Evolutionary conservation across 805 yeast species (phyloP).

Genomic region (Metschnikowia kofuensis): DNA sequence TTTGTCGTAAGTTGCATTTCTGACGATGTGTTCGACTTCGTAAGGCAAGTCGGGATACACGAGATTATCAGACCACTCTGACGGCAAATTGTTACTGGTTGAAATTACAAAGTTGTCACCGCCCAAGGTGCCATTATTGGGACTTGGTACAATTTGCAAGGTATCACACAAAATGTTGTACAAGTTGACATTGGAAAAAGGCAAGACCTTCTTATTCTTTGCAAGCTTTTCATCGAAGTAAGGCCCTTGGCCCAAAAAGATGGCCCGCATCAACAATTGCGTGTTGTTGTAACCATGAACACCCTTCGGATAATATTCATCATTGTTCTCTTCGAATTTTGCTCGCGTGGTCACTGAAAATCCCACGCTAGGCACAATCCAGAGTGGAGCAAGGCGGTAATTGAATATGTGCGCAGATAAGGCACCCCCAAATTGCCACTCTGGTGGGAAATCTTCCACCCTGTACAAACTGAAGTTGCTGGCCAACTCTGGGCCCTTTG

Average conservation of each 20-base stretch:
- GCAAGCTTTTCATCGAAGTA: constrained; percentile 47
- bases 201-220: constrained; percentile 40
- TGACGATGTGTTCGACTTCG: constrained; percentile 41
- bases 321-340: constrained; percentile 47
- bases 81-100: constrained; percentile 28
- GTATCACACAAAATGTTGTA: constrained; percentile 74
- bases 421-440: constrained; percentile 54
- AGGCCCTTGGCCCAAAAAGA: constrained; percentile 81
- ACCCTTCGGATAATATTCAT: constrained; percentile 63
- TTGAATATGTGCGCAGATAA: constrained; percentile 37
- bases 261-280: constrained; percentile 76
- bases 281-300: constrained; percentile 84
- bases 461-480: constrained; percentile 47
- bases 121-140: constrained; percentile 55
- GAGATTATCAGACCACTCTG: constrained; percentile 46
- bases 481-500: constrained; percentile 15
- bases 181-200: constrained; percentile 70
- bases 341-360: constrained; percentile 66
- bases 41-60: constrained; percentile 52
- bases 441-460: constrained; percentile 51
- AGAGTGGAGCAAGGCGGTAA: constrained; percentile 75
- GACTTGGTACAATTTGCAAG: constrained; percentile 46
- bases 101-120: constrained; percentile 20
- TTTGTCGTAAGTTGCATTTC: constrained; percentile 52
- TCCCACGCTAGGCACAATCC: constrained; percentile 84